Percentiles rank a stretch among this genome's conserved stretches.
These are phyloP conservation scores for Botrytis porri DNA, from an alignment of 2,329 filamentous ascomycete species.

Conservation along the genomic window DNA sequence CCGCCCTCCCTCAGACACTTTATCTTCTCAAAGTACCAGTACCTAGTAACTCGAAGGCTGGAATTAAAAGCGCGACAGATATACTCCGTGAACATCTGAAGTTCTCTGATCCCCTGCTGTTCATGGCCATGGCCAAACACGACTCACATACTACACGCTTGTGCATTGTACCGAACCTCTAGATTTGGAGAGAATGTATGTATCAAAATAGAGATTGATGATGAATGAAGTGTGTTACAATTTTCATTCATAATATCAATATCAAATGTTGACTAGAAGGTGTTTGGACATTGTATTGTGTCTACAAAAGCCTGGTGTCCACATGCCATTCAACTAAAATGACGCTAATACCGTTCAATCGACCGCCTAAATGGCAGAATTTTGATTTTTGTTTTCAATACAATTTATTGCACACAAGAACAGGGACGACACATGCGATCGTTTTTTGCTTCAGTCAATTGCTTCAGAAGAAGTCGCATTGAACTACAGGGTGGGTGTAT, in stretches of 20 bases:
- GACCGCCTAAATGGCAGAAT: constrained; percentile 12
- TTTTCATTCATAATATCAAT: not conserved
- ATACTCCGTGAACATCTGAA: not conserved
- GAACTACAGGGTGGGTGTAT: not conserved
- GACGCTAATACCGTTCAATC: not conserved
- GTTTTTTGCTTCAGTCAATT: constrained; percentile 2
- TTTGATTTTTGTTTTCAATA: constrained; percentile 9
- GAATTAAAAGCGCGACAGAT: not conserved
- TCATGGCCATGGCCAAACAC: not conserved
- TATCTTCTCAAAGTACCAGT: not conserved
- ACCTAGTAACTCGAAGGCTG: not conserved
- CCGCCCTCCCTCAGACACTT: not conserved
- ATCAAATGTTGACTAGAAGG: not conserved
- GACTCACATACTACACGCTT: not conserved
- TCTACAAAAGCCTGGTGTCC: not conserved
- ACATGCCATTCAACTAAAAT: not conserved
- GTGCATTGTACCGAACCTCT: not conserved
- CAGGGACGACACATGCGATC: not conserved
- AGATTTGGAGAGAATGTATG: not conserved
- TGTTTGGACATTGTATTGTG: not conserved
- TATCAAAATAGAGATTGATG: not conserved
- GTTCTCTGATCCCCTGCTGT: not conserved
- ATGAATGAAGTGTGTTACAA: not conserved
- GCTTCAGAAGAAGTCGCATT: constrained; percentile 6
- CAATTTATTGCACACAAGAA: not conserved